phyloP scores from a whole-genome alignment of 805 yeast species.

The Phaffomyces opuntiae region DNA sequence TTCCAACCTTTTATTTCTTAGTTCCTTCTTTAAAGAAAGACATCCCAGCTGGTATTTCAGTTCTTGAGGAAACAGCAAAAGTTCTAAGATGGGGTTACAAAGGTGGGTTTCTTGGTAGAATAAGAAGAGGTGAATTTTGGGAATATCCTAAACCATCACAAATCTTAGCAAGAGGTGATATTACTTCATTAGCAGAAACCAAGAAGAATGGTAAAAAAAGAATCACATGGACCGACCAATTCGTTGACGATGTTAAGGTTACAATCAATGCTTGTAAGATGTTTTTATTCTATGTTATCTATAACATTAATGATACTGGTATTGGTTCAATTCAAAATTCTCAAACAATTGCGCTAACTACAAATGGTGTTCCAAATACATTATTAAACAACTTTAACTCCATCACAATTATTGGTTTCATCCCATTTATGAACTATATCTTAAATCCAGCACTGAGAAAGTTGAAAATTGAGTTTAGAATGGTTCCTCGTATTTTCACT shows the following conservation, averaged over 20 bases:
- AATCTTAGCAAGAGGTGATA: constrained; percentile 35
- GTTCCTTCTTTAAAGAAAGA: constrained; percentile 9
- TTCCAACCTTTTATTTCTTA: constrained; percentile 35
- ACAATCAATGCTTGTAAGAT: constrained; percentile 66
- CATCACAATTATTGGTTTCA: constrained; percentile 64
- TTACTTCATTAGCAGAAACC: constrained; percentile 4
- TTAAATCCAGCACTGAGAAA: constrained; percentile 46
- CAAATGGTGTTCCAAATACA: constrained; percentile 75
- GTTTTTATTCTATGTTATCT: constrained; percentile 60
- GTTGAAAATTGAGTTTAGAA: constrained; percentile 47
- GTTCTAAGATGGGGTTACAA: constrained; percentile 34
- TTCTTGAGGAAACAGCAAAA: constrained; percentile 34
- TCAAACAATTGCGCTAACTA: constrained; percentile 65
- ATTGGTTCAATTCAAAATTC: constrained; percentile 32
- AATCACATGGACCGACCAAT: constrained; percentile 52
- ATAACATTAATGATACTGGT: constrained; percentile 67
- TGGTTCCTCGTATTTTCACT: constrained; percentile 59
- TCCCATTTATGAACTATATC: constrained; percentile 58
- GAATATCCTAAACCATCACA: constrained; percentile 51
- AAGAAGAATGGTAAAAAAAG: constrained; percentile 16
- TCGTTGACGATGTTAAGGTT: constrained; percentile 64
- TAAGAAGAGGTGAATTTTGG: constrained; percentile 36
- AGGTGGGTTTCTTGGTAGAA: constrained; percentile 36
- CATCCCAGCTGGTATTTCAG: constrained; percentile 27
- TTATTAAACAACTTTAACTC: constrained; percentile 70